Evolutionary conservation across 192 early-diverging fungal genomes (phyloP).

Genomic region (Polychytrium aggregatum): DNA sequence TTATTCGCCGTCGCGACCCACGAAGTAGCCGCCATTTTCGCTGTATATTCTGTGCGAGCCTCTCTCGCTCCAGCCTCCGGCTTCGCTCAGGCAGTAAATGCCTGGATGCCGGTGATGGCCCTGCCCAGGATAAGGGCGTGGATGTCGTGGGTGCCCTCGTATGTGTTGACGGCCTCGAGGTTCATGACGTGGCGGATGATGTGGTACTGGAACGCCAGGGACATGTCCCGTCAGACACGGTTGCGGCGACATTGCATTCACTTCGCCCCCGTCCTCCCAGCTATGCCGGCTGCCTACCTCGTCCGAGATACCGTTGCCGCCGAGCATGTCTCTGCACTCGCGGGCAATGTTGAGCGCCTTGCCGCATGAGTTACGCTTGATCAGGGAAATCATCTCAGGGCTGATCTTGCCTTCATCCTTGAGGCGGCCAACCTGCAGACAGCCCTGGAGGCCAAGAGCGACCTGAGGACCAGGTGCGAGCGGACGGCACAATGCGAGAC

Average conservation of each 20-base stretch:
- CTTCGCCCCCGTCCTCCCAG: no score
- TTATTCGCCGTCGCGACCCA: no score
- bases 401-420: constrained; percentile 79
- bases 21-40: no score
- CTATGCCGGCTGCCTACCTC: no score
- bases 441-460: constrained; percentile 74
- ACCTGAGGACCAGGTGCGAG: constrained; percentile 29
- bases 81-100: constrained; percentile 28
- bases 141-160: constrained; percentile 94
- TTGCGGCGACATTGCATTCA: no score
- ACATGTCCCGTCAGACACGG: no score
- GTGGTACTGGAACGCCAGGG: no score
- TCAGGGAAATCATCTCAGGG: constrained; percentile 89
- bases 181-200: constrained; percentile 92
- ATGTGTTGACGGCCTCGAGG: constrained; percentile 86
- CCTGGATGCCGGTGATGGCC: constrained; percentile 80
- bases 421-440: constrained; percentile 81
- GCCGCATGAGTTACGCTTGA: constrained; percentile 92
- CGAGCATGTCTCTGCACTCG: constrained; percentile 80
- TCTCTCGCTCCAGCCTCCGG: no score
- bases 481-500: not conserved
- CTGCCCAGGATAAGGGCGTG: constrained; percentile 88
- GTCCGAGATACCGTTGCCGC: constrained; percentile 91
- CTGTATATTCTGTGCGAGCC: no score
- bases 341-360: constrained; percentile 91